Evolutionary conservation across 257 asterid genomes (phyloP), one percentile per base, ranked within the genome.

Genomic region (Schizonepeta tenuifolia): DNA sequence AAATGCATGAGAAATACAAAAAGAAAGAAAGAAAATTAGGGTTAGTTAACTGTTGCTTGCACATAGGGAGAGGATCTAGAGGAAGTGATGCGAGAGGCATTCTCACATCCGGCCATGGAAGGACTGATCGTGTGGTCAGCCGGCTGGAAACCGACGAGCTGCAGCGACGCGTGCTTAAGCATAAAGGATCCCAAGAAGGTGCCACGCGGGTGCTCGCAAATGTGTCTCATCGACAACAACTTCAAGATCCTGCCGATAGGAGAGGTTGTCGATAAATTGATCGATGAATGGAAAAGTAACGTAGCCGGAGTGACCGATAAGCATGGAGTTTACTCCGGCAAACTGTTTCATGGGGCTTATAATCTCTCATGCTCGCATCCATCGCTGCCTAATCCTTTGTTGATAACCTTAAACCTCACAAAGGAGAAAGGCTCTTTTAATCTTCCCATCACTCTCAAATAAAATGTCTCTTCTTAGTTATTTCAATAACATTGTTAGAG

Each of bases 41-140:
- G 33, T 28, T 28, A 28, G 3, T 28, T 28, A 28, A 6, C 20
- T 12, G 18, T 10, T 28, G 1, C 2, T 9, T 8, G 0, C 1
- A 43, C 21, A 49, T 28, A 75, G 73, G 71, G 72, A 46, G 67
- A 17, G 0, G 59, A 76, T n/a, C 41, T 79, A 70, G 95, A 88
- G 56, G 87, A 79, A 2, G 72, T 84, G 1, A 60, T 88, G 82
- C 60, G 90, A 24, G 95, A 86, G 70, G 85, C 74, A 2, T 88
- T 56, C 77, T 70, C 95, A 0, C 95, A 88, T 70, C 92, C 95
- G 0, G 88, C 84, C 0, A 83, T 88, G 13, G 82, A 86, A 67
- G 95, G 95, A 10, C 78, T 88, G 4, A 76, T 88, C 0, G 65
- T 88, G 22, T 86, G 90, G 87, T 36, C 41, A 9, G 82, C 78